phyloP scores from a whole-genome alignment of 768 basidiomycete genomes.

The Mycena capillaripes region DNA sequence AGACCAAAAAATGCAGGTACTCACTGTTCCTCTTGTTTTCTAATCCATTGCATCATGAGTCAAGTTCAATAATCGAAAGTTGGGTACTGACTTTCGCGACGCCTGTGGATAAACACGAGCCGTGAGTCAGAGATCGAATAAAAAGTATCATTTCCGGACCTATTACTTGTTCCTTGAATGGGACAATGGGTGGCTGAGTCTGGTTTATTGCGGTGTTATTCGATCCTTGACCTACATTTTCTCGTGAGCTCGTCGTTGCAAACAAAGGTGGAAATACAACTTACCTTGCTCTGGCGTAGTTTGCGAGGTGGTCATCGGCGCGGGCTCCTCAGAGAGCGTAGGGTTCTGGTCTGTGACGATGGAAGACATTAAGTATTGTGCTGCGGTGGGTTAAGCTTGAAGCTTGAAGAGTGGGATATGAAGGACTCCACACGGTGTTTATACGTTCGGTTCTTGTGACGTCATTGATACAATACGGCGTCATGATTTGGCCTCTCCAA shows the following conservation, averaged over 20 bases:
- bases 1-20: conserved; percentile 25
- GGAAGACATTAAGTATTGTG: conserved; percentile 22
- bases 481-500: too few relatives aligned
- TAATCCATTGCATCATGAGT: conserved; percentile 23
- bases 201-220: background rate
- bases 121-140: background rate
- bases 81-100: conserved; percentile 48
- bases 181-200: conserved; percentile 42
- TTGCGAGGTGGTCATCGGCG: background rate
- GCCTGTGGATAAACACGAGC: conserved; percentile 39
- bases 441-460: background rate
- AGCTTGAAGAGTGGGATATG: background rate
- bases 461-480: background rate
- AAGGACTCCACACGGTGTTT: background rate
- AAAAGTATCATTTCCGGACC: conserved; percentile 50
- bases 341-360: background rate
- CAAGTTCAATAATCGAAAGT: background rate
- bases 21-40: conserved; percentile 61
- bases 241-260: background rate
- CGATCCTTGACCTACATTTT: conserved; percentile 4
- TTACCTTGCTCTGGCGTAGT: conserved; percentile 3
- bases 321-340: conserved; percentile 12
- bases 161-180: conserved; percentile 73
- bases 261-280: background rate
- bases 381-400: background rate